Conservation (phyloP, 1,139 yeast genomes). For the Taphrina communis region DNA sequence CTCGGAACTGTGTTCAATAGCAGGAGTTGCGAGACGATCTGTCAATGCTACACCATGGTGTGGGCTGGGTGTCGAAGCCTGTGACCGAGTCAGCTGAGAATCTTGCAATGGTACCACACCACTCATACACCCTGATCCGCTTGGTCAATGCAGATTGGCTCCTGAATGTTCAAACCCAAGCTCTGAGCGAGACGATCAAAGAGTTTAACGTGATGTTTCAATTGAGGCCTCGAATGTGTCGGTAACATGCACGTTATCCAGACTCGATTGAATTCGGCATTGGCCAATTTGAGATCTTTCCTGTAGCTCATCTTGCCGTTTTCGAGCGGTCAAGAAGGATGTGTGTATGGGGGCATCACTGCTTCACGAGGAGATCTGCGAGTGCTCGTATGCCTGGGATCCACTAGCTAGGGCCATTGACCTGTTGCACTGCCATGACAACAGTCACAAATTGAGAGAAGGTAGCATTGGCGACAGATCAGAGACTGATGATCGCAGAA, state of each 20-base stretch:
- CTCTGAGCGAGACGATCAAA: not conserved
- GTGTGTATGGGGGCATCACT: too few relatives aligned
- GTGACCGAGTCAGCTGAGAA: not conserved
- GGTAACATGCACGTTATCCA: not conserved
- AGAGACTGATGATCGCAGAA: too few relatives aligned
- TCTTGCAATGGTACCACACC: not conserved
- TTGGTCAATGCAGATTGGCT: not conserved
- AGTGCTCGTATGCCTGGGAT: too few relatives aligned
- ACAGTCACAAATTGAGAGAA: too few relatives aligned
- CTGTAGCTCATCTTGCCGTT: not conserved
- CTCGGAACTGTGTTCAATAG: not conserved
- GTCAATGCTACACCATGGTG: not conserved
- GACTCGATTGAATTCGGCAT: not conserved
- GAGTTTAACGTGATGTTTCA: not conserved
- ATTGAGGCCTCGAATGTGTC: not conserved
- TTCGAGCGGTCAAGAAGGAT: too few relatives aligned
- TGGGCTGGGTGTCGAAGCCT: not conserved
- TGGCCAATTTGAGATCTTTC: conserved; percentile 7
- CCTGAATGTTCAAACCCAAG: not conserved
- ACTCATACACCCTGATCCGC: not conserved
- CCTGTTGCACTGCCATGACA: too few relatives aligned
- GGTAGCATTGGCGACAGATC: too few relatives aligned
- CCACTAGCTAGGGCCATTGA: too few relatives aligned
- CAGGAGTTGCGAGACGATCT: not conserved
- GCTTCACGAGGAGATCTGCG: too few relatives aligned